Percentiles rank a stretch among this genome's conserved stretches.
These are phyloP conservation scores for Arctium minus DNA, from an alignment of 129 eudicot genomes.

Conservation along the genomic window DNA sequence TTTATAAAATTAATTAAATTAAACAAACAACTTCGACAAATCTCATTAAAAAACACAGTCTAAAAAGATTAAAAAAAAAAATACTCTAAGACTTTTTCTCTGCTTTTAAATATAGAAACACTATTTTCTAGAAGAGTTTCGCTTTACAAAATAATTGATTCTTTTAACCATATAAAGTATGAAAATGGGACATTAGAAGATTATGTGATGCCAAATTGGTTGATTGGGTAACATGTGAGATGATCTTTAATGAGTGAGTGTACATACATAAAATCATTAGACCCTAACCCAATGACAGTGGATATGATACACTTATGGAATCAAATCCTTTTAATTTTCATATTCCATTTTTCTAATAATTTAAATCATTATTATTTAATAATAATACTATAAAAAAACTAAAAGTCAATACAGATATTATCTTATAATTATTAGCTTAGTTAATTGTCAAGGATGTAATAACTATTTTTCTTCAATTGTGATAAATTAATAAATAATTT, in stretches of 20 bases:
- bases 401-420: too few species aligned
- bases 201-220: constrained; percentile 5
- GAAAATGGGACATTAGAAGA: neutral
- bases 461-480: neutral
- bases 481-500: too few species aligned
- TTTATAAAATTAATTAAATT: neutral
- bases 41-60: neutral
- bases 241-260: neutral
- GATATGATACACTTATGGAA: neutral
- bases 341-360: neutral
- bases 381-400: too few species aligned
- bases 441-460: too few species aligned
- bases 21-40: neutral
- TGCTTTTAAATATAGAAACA: too few species aligned
- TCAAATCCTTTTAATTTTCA: neutral
- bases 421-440: too few species aligned
- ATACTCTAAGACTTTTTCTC: neutral
- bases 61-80: neutral
- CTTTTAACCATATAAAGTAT: neutral
- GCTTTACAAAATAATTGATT: neutral
- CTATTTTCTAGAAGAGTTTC: neutral
- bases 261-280: neutral
- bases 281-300: neutral
- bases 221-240: constrained; percentile 25
- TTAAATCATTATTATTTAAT: too few species aligned